A percentile compares a stretch with the other conserved stretches of the same genome.
Conservation (phyloP, 1,284 basidiomycete species). For the Puccinia triticina region DNA sequence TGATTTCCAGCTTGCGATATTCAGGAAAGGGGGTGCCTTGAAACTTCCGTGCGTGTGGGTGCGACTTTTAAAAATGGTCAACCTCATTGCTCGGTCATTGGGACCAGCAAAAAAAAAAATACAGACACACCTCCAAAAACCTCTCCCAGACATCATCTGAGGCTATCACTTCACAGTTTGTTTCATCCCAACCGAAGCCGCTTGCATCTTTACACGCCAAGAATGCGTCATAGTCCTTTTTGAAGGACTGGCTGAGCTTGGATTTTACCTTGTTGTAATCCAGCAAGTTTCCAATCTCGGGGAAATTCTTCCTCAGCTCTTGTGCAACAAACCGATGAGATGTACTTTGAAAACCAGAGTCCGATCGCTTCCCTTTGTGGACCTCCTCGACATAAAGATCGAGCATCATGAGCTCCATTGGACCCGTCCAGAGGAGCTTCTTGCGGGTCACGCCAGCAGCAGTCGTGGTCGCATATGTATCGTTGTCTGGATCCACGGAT, state of each 20-base stretch:
- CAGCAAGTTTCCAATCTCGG: background rate
- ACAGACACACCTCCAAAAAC: background rate
- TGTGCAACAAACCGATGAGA: constrained; percentile 12
- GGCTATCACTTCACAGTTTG: constrained; percentile 3
- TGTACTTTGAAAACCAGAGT: background rate
- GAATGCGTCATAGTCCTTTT: too few species aligned
- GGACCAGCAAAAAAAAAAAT: background rate
- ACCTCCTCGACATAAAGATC: background rate
- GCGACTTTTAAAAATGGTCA: background rate
- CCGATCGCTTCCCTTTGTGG: background rate
- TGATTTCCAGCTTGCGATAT: background rate
- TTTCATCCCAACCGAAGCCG: constrained; percentile 12
- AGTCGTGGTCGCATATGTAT: too few species aligned
- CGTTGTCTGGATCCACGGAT: too few species aligned
- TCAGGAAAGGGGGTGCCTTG: too few species aligned
- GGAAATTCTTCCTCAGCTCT: constrained; percentile 4
- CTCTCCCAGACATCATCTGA: background rate
- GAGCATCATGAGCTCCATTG: background rate
- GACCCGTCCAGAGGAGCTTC: too few species aligned
- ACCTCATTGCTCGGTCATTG: too few species aligned
- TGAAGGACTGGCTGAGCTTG: background rate
- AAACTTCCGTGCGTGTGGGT: background rate
- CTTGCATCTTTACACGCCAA: background rate
- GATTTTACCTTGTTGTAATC: background rate
- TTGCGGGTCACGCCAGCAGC: too few species aligned